These are phyloP conservation scores for Phanerochaete carnosa DNA, from an alignment of 768 basidiomycete genomes.

Conservation along the genomic window DNA sequence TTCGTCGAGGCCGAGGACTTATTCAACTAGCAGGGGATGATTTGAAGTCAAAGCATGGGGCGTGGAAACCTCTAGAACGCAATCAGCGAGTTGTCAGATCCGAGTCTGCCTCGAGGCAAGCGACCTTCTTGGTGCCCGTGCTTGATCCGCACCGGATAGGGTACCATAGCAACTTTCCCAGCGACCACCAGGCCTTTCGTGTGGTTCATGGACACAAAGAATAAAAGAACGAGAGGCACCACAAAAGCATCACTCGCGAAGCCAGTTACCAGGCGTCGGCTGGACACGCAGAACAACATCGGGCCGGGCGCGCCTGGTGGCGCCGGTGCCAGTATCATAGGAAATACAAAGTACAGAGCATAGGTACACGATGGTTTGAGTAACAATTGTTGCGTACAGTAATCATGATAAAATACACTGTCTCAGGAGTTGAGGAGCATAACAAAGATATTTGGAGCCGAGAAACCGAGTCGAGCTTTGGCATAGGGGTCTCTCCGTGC, in stretches of 20 bases:
- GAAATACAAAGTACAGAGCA: background rate
- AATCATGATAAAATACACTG: background rate
- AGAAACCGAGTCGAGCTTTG: slow-evolving; percentile 62
- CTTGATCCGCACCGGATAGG: background rate
- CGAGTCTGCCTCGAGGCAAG: slow-evolving; percentile 1
- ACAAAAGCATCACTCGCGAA: no score
- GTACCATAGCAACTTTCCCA: background rate
- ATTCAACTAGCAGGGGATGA: background rate
- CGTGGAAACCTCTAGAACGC: background rate
- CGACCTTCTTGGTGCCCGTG: background rate
- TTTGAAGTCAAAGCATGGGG: background rate
- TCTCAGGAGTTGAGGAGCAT: slow-evolving; percentile 34
- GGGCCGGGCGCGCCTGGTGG: background rate
- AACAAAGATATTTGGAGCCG: slow-evolving; percentile 76
- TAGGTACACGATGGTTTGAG: background rate
- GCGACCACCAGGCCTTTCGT: no score
- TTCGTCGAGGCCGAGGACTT: no score
- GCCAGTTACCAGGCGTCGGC: background rate
- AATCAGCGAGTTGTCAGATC: background rate
- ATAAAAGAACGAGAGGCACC: no score
- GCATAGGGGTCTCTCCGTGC: slow-evolving; percentile 58
- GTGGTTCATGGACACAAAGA: no score
- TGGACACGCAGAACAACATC: background rate
- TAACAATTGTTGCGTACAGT: background rate
- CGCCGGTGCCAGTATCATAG: background rate